phyloP scores from a whole-genome alignment of 2,329 filamentous ascomycete species.

The Pseudofabraea citricarpa region DNA sequence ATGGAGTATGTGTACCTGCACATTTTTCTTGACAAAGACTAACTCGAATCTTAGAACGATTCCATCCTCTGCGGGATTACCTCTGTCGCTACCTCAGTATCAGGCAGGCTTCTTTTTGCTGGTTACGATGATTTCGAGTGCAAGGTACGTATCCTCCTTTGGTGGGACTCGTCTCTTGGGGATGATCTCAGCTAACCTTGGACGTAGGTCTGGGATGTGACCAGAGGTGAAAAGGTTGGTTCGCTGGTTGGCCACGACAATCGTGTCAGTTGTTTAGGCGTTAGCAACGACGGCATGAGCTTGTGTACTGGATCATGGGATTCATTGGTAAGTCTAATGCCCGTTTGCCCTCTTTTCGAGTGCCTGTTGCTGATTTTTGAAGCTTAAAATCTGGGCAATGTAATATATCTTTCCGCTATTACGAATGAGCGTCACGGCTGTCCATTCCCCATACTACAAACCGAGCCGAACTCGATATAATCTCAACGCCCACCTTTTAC shows the following conservation, averaged over 20 bases:
- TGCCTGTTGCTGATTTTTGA: constrained; percentile 22
- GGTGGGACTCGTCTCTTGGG: too few species aligned
- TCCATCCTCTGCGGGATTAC: constrained; percentile 98
- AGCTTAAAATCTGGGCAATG: constrained; percentile 85
- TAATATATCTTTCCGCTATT: constrained; percentile 14
- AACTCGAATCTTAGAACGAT: constrained; percentile 63
- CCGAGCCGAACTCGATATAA: constrained; percentile 26
- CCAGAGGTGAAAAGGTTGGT: constrained; percentile 93
- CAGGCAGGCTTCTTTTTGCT: constrained; percentile 88
- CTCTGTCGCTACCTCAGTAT: constrained; percentile 96
- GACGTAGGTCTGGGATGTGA: constrained; percentile 97
- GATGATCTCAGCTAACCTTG: constrained; percentile 10
- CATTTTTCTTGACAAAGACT: constrained; percentile 11
- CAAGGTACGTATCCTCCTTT: constrained; percentile 80
- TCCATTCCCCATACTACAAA: constrained; percentile 5
- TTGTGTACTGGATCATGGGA: constrained; percentile 99
- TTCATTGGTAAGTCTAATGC: constrained; percentile 77
- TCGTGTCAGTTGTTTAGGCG: constrained; percentile 95
- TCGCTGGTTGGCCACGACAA: constrained; percentile 97
- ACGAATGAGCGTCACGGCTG: background rate
- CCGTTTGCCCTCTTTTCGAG: background rate
- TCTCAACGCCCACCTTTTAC: constrained; percentile 31
- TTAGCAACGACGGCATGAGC: constrained; percentile 98
- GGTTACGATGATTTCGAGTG: constrained; percentile 99
- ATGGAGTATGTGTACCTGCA: constrained; percentile 48